phyloP scores from a whole-genome alignment of 129 eudicot genomes.

The Chrysanthemum makinoi region DNA sequence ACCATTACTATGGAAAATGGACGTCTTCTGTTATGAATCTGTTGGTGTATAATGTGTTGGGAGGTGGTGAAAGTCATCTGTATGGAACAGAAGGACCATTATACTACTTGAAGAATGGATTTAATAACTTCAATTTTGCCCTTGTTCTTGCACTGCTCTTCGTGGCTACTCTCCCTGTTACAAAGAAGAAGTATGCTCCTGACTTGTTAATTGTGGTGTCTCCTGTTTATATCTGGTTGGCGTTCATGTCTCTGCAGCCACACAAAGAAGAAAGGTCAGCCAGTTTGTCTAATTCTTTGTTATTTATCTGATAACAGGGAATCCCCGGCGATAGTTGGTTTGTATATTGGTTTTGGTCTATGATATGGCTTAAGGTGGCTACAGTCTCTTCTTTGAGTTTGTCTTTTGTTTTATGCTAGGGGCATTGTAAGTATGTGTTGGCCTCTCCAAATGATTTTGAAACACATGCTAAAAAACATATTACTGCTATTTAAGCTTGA shows the following conservation, averaged over 20 bases:
- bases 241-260: constrained; percentile 98
- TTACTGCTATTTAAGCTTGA: too few relatives aligned
- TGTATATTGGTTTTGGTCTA: background rate
- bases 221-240: constrained; percentile 90
- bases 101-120: constrained; percentile 82
- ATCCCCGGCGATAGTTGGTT: too few relatives aligned
- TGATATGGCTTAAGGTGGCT: background rate
- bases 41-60: constrained; percentile 78
- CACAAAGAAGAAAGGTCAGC: constrained; percentile 98
- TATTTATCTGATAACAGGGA: background rate
- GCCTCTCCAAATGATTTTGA: background rate
- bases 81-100: constrained; percentile 92
- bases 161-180: constrained; percentile 60
- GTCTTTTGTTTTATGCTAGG: background rate
- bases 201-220: constrained; percentile 72
- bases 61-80: constrained; percentile 98
- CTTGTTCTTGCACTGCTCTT: constrained; percentile 85
- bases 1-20: constrained; percentile 80
- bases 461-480: background rate
- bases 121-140: constrained; percentile 85
- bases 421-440: background rate
- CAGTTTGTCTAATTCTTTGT: background rate
- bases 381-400: background rate
- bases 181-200: constrained; percentile 75
- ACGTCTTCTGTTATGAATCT: constrained; percentile 90